Percentiles rank a stretch among this genome's conserved stretches.
phyloP scores from a whole-genome alignment of 257 asterid species.

The Nicotiana knightiana region DNA sequence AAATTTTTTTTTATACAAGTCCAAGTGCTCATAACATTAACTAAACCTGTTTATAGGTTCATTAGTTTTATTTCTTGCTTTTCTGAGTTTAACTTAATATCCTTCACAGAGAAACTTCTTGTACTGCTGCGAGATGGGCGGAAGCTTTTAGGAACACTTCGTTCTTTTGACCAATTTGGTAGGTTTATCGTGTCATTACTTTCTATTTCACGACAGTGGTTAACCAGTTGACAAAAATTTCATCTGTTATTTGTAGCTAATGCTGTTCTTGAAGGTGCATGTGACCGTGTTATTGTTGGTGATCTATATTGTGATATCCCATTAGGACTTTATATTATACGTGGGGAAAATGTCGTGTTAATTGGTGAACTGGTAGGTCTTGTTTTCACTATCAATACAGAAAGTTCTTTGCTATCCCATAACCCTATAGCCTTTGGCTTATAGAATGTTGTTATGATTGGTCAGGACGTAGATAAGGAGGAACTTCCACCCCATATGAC shows the following conservation, averaged over 20 bases:
- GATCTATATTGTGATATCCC: constrained; percentile 87
- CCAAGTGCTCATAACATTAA: background rate
- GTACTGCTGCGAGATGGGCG: constrained; percentile 75
- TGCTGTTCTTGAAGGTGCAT: constrained; percentile 96
- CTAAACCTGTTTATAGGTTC: background rate
- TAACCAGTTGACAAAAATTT: constrained; percentile 15
- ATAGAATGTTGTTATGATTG: constrained; percentile 14
- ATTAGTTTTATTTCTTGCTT: background rate
- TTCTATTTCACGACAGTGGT: background rate
- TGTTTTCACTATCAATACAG: constrained; percentile 5
- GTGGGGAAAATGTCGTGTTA: constrained; percentile 96
- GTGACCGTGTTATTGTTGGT: constrained; percentile 92
- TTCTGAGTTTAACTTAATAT: background rate
- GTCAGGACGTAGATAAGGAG: constrained; percentile 71
- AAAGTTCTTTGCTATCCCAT: background rate
- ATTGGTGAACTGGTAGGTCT: constrained; percentile 91
- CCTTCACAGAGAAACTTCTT: constrained; percentile 58
- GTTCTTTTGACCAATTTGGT: constrained; percentile 87
- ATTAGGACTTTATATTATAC: constrained; percentile 82
- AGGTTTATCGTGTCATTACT: constrained; percentile 17
- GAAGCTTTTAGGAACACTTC: constrained; percentile 63
- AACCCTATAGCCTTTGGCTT: background rate
- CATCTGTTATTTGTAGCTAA: constrained; percentile 48
- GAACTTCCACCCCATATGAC: constrained; percentile 88
- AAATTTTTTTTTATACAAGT: background rate